Evolutionary conservation across 257 asterid genomes (phyloP), one percentile per base, ranked within the genome.

Genomic region (Capsicum rhomboideum): DNA sequence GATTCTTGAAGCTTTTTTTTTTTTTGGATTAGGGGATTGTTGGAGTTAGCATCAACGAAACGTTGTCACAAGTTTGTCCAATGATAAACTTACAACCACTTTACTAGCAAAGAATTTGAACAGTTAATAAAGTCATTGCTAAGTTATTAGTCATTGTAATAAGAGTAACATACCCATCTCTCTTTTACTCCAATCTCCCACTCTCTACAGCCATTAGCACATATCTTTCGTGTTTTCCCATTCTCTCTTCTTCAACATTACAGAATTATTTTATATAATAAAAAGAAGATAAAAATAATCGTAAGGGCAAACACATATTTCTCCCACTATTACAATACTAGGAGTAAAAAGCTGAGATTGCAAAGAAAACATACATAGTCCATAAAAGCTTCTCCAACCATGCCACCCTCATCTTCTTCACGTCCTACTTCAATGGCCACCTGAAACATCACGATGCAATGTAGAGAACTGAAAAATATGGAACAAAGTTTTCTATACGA

Each of bases 331-430:
- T 80, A 74, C 42, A 67, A 49, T 50, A 75, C 34, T 52, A 59
- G 31, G 52, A 42, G 79, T 82, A 34, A 74, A 20, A 79, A 28
- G 78, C 18, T 56, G 63, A 83, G 80, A 66, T 37, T 53, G 80
- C 56, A 55, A 82, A 88, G 80, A 84, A 83, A 40, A 50, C 85
- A 80, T 87, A 97, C 99, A 88, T 97, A 97, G 72, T 97, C 99
- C 78, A 83, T 95, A 92, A 97, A 97, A 77, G 99, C 95, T 89
- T 97, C 98, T 82, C 98, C 98, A 61, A 87, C 98, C 93, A 91
- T 86, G 85, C 98, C 99, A 89, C 98, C 98, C 90, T 95, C 98
- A 82, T 93, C 98, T 90, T 97, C 99, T 90, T 97, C 99, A 29
- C 97, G 93, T 89, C 95, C 99, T 86, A 97, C 98, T 85, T 95